phyloP scores from a whole-genome alignment of 495 filamentous ascomycete genomes.

The Glutinoglossum americanum region DNA sequence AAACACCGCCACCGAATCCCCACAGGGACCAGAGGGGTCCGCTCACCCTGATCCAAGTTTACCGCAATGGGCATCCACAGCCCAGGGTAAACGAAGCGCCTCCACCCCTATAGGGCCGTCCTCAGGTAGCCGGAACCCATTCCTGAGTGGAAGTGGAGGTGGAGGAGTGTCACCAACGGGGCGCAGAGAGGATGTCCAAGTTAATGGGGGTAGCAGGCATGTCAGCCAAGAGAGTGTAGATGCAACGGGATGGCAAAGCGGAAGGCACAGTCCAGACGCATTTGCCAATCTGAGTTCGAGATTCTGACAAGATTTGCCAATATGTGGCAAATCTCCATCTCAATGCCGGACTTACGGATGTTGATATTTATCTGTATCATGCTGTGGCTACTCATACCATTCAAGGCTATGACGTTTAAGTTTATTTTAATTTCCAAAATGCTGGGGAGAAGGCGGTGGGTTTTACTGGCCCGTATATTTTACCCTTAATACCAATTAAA shows the following conservation, averaged over 20 bases:
- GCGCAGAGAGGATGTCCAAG: constrained; percentile 8
- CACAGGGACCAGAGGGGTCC: constrained; percentile 14
- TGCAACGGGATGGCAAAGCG: constrained; percentile 49
- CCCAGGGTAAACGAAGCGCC: constrained; percentile 1
- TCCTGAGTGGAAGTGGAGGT: constrained; percentile 11
- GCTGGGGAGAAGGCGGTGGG: background rate
- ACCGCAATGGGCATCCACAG: constrained; percentile 8
- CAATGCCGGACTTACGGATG: background rate
- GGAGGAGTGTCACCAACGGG: constrained; percentile 8
- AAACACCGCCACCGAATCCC: constrained; percentile 5
- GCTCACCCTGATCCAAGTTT: constrained; percentile 12
- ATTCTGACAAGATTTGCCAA: constrained; percentile 6
- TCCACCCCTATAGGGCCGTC: background rate
- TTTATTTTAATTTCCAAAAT: background rate
- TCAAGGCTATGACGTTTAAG: background rate
- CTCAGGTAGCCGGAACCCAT: constrained; percentile 21
- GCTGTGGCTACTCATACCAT: background rate
- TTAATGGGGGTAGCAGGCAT: constrained; percentile 27
- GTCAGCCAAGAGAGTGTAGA: constrained; percentile 81
- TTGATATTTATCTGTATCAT: background rate
- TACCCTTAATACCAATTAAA: background rate
- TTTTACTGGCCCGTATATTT: background rate
- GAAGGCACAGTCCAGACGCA: constrained; percentile 84
- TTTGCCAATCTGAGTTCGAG: constrained; percentile 82
- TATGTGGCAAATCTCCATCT: background rate